phyloP scores from a whole-genome alignment of 257 asterid species.

The Solanum piurae region DNA sequence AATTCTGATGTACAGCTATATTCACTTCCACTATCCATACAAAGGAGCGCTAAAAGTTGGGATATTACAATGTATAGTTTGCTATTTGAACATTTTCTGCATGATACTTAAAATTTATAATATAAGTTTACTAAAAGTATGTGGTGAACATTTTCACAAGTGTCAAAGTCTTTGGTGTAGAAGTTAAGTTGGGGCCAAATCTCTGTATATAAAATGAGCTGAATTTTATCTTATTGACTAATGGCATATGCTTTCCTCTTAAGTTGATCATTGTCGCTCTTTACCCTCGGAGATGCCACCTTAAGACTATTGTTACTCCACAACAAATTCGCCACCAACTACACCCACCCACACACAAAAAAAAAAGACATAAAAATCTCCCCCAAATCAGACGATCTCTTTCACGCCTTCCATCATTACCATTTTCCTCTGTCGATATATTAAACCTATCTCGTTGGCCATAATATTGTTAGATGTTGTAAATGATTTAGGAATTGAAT shows the following conservation, averaged over 20 bases:
- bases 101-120: background rate
- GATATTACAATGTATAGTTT: background rate
- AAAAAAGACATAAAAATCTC: background rate
- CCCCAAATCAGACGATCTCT: background rate
- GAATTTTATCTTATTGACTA: background rate
- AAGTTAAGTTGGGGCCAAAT: background rate
- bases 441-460: background rate
- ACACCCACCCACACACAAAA: background rate
- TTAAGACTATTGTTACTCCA: background rate
- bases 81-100: background rate
- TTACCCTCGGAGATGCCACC: background rate
- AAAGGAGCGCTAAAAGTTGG: background rate
- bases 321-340: background rate
- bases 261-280: background rate
- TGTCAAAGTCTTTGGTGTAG: background rate
- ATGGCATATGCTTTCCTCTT: background rate
- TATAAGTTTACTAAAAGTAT: background rate
- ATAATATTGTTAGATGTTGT: background rate
- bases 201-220: background rate
- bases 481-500: background rate
- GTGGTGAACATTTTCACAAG: background rate
- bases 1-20: background rate
- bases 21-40: background rate
- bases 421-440: background rate
- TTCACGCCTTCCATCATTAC: background rate